Conservation (phyloP, 2,329 filamentous ascomycete genomes). For the Coniella vitis region DNA sequence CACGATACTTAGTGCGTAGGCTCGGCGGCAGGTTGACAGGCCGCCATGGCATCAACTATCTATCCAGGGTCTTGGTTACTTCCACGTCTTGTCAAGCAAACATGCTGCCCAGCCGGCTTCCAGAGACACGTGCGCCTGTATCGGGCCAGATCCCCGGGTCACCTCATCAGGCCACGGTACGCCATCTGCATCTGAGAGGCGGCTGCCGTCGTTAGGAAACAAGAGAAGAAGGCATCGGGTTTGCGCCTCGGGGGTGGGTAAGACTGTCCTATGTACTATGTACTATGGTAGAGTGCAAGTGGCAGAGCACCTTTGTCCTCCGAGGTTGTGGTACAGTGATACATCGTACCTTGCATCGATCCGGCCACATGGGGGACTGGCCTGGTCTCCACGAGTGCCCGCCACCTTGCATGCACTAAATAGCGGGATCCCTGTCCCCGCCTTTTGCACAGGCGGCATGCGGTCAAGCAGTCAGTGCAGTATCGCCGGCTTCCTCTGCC, state of each 20-base stretch:
- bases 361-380: neutral
- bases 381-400: slow-evolving; percentile 2
- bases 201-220: no score
- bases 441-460: slow-evolving; percentile 8
- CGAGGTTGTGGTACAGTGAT: neutral
- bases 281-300: no score
- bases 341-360: neutral
- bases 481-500: slow-evolving; percentile 2
- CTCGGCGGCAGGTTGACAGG: no score
- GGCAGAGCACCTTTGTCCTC: neutral
- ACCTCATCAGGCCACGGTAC: neutral
- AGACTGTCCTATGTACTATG: no score
- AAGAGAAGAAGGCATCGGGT: no score
- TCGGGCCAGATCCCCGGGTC: neutral
- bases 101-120: neutral
- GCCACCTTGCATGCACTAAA: neutral
- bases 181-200: no score
- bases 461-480: neutral
- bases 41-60: no score
- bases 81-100: no score
- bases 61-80: no score
- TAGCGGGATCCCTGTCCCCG: slow-evolving; percentile 6
- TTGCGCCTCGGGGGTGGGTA: no score
- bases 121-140: neutral
- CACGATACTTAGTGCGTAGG: no score